Evolutionary conservation across 352 stramenopile genomes (phyloP), one percentile per base, ranked within the genome.

Genomic region (Pythium aristosporum): DNA sequence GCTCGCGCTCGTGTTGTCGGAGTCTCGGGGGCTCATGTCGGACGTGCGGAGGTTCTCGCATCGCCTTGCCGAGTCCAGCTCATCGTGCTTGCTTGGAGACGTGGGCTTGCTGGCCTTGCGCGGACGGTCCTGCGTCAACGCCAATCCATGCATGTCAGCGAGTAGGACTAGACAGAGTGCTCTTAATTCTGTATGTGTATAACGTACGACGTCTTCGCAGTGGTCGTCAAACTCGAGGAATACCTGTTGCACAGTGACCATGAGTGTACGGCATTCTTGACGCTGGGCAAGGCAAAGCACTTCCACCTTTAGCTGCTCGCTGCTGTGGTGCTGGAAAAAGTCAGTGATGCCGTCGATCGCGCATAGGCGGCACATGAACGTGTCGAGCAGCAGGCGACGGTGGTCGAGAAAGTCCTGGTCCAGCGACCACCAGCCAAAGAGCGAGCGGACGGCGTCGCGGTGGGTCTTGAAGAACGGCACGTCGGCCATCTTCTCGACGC

Each of bases 141-240:
- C 43, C 11, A 5, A 30, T 2, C 25, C 25, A 30, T 30, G 25
- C 25, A 30, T 30, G 25, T 30, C 25, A 30, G 25, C 25, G 25
- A 30, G 25, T 30, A 30, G 3, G 5, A 30, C 25, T 30, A 30
- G 25, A 30, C 47, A 20, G 16, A 54, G 47, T 54, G 47, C 13
- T 20, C n/a, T 32, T 11, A 20, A 46, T 48, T 43, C 9, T 55
- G 3, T 15, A n/a, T 44, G 3, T 2, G 7, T 11, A 23, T 8
- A 37, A 76, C 75, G 55, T 63, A 91, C 82, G 71, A 82, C 74
- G 25, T 82, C 61, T 21, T 80, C 67, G 56, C 82, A 91, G 69
- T 91, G 71, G 25, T 77, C 69, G 36, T 88, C 82, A 51, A 91
- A 88, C n/a, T 49, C 51, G 49, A 89, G 77, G 60, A 91, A 89